phyloP scores from a whole-genome alignment of 352 stramenopile species.

The Phytopythium chamaehyphon region DNA sequence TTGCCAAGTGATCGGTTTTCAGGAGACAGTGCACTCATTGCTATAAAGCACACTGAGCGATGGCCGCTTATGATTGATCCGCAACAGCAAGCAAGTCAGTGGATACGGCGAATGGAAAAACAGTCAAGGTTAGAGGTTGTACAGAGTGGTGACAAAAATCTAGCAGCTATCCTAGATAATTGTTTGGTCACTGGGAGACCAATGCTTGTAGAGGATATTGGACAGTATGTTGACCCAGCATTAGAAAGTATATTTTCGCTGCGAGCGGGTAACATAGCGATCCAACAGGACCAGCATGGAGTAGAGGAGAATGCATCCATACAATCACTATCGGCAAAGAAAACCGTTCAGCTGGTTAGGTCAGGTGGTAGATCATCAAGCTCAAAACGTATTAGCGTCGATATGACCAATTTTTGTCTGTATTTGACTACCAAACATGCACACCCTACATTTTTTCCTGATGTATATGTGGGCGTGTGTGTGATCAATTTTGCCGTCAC shows the following conservation, averaged over 20 bases:
- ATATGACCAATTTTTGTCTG: conserved; percentile 76
- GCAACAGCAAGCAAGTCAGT: conserved; percentile 90
- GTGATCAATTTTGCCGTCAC: conserved; percentile 94
- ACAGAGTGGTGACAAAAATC: conserved; percentile 46
- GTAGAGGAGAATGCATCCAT: background rate
- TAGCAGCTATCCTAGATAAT: conserved; percentile 39
- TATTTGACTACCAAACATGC: conserved; percentile 92
- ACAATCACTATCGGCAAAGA: background rate
- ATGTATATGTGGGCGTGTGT: conserved; percentile 91
- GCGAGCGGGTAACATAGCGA: background rate
- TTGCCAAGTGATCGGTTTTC: conserved; percentile 88
- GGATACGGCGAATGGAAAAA: conserved; percentile 87
- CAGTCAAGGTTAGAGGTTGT: conserved; percentile 58
- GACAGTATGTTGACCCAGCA: conserved; percentile 42
- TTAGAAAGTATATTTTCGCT: conserved; percentile 53
- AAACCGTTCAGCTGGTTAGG: conserved; percentile 11
- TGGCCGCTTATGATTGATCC: conserved; percentile 94
- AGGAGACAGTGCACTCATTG: conserved; percentile 89
- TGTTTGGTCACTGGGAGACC: conserved; percentile 33
- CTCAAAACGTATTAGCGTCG: conserved; percentile 34
- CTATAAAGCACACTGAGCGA: conserved; percentile 76
- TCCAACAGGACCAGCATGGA: no score
- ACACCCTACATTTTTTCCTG: conserved; percentile 88
- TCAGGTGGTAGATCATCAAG: conserved; percentile 35
- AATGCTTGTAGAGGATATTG: conserved; percentile 58